Base-by-base conservation (phyloP, 2,329 filamentous ascomycete genomes). In the Cladophialophora psammophila region DNA sequence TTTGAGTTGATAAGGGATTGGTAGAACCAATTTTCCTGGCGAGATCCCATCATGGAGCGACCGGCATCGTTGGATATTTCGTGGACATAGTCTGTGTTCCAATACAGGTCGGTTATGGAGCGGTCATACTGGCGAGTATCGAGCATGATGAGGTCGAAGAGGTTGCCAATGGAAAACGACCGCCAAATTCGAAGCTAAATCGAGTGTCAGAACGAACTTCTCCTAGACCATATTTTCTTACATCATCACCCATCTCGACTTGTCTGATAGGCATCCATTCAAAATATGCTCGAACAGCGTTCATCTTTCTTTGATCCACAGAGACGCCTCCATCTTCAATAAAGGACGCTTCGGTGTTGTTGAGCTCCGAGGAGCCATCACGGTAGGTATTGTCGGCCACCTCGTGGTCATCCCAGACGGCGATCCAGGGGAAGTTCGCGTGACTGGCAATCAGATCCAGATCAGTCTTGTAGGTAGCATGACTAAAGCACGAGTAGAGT, bases 1-100 rank as follows among this genome's bases (percentile, higher is more conserved):
- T 85, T 81, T 0, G 88, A 90, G 57, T 84, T 76, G 5, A 82
- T 82, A 7, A 91, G 79, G 50, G 83, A 79, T 54, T 83, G 82
- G 75, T 90, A 91, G 78, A 92, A 89, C 91, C 91, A 93, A 72
- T 87, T 86, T 76, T 93, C 91, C 75, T 93, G 91, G 10, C 85
- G 85, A 1, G 84, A 81, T 2, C 91, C 91, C 90, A 93, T 92
- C 71, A 93, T 79, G 0, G 85, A 86, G 3, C 91, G 86, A 5
- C 87, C 85, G 2, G 88, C 86, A 64, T 93, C 89, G 71, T 92
- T 85, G 18, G 83, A 86, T 66, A 92, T 89, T 1, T 80, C 72
- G 66, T 86, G 81, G 52, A 90, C 80, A 74, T 91, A 91, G 52
- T 86, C 80, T 0, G 83, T 84, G 74, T 91, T 90, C 83, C 85